Evolutionary conservation across 805 yeast genomes (phyloP).

Genomic region (Wickerhamiella azymoides): DNA sequence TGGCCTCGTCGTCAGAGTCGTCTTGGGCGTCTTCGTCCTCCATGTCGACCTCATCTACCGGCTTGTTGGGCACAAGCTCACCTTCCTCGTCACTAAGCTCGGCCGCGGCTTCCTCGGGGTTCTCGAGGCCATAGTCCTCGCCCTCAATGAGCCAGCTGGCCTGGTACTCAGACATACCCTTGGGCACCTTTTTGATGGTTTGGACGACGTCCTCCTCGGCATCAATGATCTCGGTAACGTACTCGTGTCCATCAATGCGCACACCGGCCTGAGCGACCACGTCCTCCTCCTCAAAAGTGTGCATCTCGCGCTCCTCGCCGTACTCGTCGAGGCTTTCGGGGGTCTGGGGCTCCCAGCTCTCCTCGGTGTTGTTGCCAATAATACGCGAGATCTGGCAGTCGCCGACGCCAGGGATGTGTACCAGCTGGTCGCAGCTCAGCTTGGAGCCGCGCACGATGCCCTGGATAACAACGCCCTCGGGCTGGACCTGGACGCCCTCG

Average conservation of each 20-base stretch:
- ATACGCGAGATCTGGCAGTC: constrained; percentile 67
- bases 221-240: constrained; percentile 29
- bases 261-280: constrained; percentile 31
- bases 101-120: constrained; percentile 21
- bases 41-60: constrained; percentile 18
- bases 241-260: constrained; percentile 42
- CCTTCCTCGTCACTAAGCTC: constrained; percentile 14
- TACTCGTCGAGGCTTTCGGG: constrained; percentile 23
- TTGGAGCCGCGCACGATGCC: constrained; percentile 73
- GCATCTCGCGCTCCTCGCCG: constrained; percentile 16
- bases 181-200: constrained; percentile 37
- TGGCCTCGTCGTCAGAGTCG: background rate
- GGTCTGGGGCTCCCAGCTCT: constrained; percentile 19
- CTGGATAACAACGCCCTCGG: constrained; percentile 41
- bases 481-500: constrained; percentile 38
- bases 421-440: constrained; percentile 57
- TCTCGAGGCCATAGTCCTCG: constrained; percentile 30
- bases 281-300: constrained; percentile 23
- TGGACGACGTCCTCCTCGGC: constrained; percentile 21
- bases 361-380: constrained; percentile 29
- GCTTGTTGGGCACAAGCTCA: constrained; percentile 27
- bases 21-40: constrained; percentile 17
- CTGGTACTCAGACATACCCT: constrained; percentile 66
- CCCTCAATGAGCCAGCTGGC: constrained; percentile 50
- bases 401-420: constrained; percentile 83